Percentiles rank a stretch among this genome's conserved stretches.
These are phyloP conservation scores for Colletotrichum sp. DNA, from an alignment of 2,329 filamentous ascomycete species.

Conservation along the genomic window DNA sequence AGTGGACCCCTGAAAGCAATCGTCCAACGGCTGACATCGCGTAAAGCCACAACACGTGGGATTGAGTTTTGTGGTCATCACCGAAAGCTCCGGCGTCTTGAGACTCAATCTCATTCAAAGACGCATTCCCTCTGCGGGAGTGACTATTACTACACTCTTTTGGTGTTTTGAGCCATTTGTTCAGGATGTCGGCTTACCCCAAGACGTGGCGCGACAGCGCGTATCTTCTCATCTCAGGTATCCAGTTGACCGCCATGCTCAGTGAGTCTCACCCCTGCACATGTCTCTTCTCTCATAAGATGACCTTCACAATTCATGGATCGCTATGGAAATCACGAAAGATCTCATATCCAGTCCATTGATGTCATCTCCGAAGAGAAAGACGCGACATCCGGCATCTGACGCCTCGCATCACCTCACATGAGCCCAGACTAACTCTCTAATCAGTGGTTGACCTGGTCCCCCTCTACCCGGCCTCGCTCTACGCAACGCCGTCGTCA, in stretches of 20 bases:
- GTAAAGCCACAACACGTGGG: neutral
- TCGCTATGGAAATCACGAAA: neutral
- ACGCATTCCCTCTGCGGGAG: fast-evolving
- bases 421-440: neutral
- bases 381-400: no score
- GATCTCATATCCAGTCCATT: neutral
- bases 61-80: neutral
- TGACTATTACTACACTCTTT: neutral
- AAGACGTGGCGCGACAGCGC: constrained; percentile 33
- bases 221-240: constrained; percentile 37
- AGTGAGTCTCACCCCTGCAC: constrained; percentile 1
- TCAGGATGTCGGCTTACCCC: constrained; percentile 3
- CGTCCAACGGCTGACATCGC: neutral
- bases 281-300: neutral
- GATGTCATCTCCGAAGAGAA: neutral
- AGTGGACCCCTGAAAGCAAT: neutral
- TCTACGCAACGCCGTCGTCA: constrained; percentile 44
- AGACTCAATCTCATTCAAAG: neutral
- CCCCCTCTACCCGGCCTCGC: constrained; percentile 52
- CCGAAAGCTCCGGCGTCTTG: neutral
- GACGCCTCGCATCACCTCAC: neutral
- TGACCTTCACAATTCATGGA: neutral
- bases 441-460: constrained; percentile 58
- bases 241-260: constrained; percentile 29
- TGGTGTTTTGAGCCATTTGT: neutral